Percentiles rank a stretch among this genome's conserved stretches.
Conservation (phyloP, 2,329 filamentous ascomycete genomes). For the Talaromyces pinophilus region DNA sequence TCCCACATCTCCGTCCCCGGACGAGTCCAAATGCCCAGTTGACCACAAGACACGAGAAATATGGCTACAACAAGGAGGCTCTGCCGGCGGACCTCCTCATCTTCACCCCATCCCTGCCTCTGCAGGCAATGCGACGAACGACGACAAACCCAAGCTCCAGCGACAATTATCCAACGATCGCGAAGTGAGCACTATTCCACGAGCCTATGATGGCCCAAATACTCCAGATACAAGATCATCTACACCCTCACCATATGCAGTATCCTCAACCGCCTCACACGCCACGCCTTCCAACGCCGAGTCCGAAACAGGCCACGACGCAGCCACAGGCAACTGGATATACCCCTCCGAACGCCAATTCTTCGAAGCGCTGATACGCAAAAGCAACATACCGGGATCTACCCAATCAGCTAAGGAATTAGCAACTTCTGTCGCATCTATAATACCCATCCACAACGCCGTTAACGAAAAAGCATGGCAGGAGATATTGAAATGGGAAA, state of each 20-base stretch:
- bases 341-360: slow-evolving; percentile 98
- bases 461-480: slow-evolving; percentile 96
- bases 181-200: slow-evolving; percentile 77
- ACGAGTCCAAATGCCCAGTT: slow-evolving; percentile 69
- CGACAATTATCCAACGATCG: slow-evolving; percentile 65
- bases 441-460: slow-evolving; percentile 96
- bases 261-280: slow-evolving; percentile 28
- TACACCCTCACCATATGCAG: slow-evolving; percentile 29
- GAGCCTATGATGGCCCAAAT: slow-evolving; percentile 47
- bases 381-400: slow-evolving; percentile 70
- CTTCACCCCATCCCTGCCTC: slow-evolving; percentile 32
- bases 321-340: slow-evolving; percentile 82
- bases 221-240: slow-evolving; percentile 28
- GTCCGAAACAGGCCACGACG: slow-evolving; percentile 71
- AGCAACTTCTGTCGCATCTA: slow-evolving; percentile 78
- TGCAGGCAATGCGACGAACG: slow-evolving; percentile 28
- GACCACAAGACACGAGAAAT: slow-evolving; percentile 85
- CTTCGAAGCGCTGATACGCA: slow-evolving; percentile 94
- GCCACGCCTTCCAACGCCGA: slow-evolving; percentile 69
- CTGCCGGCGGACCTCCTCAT: slow-evolving; percentile 39
- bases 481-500: slow-evolving; percentile 89
- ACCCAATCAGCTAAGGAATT: slow-evolving; percentile 43
- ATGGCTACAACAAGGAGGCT: slow-evolving; percentile 66
- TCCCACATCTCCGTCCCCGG: slow-evolving; percentile 26
- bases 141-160: slow-evolving; percentile 34